Evolutionary conservation across 2,329 filamentous ascomycete species (phyloP), one percentile per base, ranked within the genome.

Genomic region (Xylaria hypoxylon): DNA sequence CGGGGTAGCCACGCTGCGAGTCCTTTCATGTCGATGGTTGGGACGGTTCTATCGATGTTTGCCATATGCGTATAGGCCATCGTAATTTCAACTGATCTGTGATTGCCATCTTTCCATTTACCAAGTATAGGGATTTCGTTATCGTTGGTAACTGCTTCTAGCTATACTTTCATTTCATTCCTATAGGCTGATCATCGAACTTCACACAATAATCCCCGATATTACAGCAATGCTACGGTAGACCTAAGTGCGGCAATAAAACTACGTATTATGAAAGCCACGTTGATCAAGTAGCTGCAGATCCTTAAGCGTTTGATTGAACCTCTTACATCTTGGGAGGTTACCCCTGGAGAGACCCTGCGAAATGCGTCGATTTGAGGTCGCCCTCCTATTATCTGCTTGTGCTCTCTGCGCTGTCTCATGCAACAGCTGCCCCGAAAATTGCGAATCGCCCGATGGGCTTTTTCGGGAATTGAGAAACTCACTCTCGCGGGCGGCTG

Each of bases 371-470:
- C 61, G 11, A 57, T 24, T 51, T 24, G 24, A 15, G n/a, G 28
- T 28, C 35, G 13, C 35, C 24, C 35, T 63, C 24, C 35, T 78
- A 78, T 60, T 78, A 78, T 60, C 50, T 53, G 19, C 76, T 75
- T 2, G 68, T 61, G 42, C 31, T 28, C 22, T 51, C 24, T 22
- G 31, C 57, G 59, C 50, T 13, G 28, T 24, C 2, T 33, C 47
- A 17, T 47, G 11, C 52, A 38, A 24, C 13, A 44, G 7, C 2
- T n/a, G 15, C 59, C 35, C 59, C 26, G 10, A 13, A 1, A 7
- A 44, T 22, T 61, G 48, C 38, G 11, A 35, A 19, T 26, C 35
- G 11, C 48, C 59, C n/a, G 19, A 31, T 10, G 19, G 44, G 11
- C 6, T 61, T 5, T 26, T 47, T 17, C 59, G 26, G 17, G 40